Evolutionary conservation across 2,329 filamentous ascomycete species (phyloP), one percentile per base, ranked within the genome.

Genomic region (Waltergamsia citrina): DNA sequence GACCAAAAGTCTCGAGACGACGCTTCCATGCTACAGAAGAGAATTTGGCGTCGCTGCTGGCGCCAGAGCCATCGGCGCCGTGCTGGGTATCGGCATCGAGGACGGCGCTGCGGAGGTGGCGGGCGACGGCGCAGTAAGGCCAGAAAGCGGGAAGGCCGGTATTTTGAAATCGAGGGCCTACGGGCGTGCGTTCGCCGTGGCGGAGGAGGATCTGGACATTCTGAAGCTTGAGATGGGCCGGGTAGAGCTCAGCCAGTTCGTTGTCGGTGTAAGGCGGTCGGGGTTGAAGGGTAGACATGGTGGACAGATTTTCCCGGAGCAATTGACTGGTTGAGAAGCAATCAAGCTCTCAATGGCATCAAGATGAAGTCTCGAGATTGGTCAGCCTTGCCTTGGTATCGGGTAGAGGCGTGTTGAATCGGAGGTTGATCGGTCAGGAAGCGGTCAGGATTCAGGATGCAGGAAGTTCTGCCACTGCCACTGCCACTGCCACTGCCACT

Each of bases 161-260:
- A 61, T 90, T 92, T 51, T 84, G 74, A 56, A 98, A 95, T 25
- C 92, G 81, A n/a, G 84, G 71, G 38, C 78, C 83, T 19, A 96
- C 84, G 19, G 90, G 90, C 7, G 81, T 90, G 38, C 90, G 80
- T 63, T 80, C 75, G 60, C 83, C 83, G 59, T 88, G 83, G 38
- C 83, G 79, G 49, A 87, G 72, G 41, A 87, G 73, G 47, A 96
- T 71, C 63, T 98, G 92, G 32, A 96, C 92, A 39, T 92, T 76
- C 54, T 92, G 83, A 23, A 98, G 75, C 54, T 90, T 73, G 38
- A 98, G 69, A 29, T 72, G 67, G 36, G 77, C 61, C 1, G 92
- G 92, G 62, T 95, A 98, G 38, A 96, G 78, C 49, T 67, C 65
- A 28, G 71, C 67, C 32, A 96, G 74, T 69, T 96, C 88, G 39